phyloP scores from a whole-genome alignment of 352 stramenopile genomes.

The Phytophthora boehmeriae region DNA sequence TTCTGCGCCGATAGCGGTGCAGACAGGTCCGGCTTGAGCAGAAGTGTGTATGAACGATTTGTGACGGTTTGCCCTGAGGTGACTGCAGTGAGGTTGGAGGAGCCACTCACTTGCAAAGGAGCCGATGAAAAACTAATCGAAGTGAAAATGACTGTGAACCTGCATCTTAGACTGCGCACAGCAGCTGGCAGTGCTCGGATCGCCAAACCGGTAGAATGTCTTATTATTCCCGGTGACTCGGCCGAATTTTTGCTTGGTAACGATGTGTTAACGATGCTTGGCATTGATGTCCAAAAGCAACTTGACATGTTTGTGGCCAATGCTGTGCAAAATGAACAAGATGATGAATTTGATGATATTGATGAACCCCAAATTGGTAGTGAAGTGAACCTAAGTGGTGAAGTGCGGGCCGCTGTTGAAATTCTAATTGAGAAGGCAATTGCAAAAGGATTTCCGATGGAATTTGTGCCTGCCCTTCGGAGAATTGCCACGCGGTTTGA shows the following conservation, averaged over 20 bases:
- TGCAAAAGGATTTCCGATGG: slow-evolving; percentile 1
- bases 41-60: slow-evolving; percentile 3
- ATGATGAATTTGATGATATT: slow-evolving; percentile 3
- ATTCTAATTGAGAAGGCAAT: slow-evolving; percentile 1
- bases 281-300: slow-evolving; percentile 8
- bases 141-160: slow-evolving; percentile 5
- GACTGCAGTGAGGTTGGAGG: slow-evolving; percentile 2
- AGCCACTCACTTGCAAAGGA: slow-evolving; percentile 16
- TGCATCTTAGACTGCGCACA: slow-evolving; percentile 1
- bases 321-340: neutral
- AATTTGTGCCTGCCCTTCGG: neutral
- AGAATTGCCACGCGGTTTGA: slow-evolving; percentile 14
- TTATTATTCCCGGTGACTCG: neutral
- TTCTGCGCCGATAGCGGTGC: slow-evolving; percentile 15
- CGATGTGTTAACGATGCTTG: slow-evolving; percentile 15
- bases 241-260: slow-evolving; percentile 16
- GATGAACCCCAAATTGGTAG: slow-evolving; percentile 6
- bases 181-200: slow-evolving; percentile 1
- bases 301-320: slow-evolving; percentile 10
- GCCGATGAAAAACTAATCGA: slow-evolving; percentile 10
- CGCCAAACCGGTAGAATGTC: slow-evolving; percentile 9
- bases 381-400: neutral
- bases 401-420: slow-evolving; percentile 5
- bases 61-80: slow-evolving; percentile 2
- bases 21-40: slow-evolving; percentile 20